Evolutionary conservation across 108 stramenopile species (phyloP).

Genomic region (Cylindrotheca closterium): DNA sequence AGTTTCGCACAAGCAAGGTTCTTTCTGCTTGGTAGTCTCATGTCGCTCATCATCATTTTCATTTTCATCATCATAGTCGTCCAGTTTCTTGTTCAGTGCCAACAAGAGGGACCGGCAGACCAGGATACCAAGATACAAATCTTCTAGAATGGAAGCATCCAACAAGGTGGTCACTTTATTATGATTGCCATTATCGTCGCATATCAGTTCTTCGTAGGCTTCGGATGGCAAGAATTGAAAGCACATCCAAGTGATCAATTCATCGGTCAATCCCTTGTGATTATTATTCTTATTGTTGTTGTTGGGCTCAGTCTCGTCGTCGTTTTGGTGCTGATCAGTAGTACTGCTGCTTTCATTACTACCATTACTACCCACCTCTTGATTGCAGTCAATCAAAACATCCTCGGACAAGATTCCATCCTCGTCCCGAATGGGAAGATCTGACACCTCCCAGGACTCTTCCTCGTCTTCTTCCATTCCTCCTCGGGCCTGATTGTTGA

Average conservation of each 20-base stretch:
- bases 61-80: constrained; percentile 6
- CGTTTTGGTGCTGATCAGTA: not conserved
- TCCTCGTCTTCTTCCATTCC: constrained; percentile 18
- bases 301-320: constrained; percentile 32
- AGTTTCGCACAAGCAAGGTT: not conserved
- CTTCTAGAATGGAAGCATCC: constrained; percentile 42
- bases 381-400: not conserved
- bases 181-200: not conserved
- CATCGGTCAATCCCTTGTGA: constrained; percentile 54
- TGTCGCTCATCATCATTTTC: not conserved
- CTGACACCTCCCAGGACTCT: constrained; percentile 29
- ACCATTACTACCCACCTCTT: no score
- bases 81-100: constrained; percentile 37
- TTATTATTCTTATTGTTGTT: not conserved
- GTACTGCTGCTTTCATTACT: not conserved
- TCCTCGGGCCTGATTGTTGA: not conserved
- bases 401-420: not conserved
- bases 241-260: constrained; percentile 60
- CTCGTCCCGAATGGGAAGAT: constrained; percentile 6
- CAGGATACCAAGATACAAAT: constrained; percentile 72
- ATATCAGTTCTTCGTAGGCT: constrained; percentile 53
- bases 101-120: constrained; percentile 51
- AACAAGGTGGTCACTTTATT: constrained; percentile 14
- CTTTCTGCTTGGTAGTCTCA: not conserved
- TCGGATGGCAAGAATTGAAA: constrained; percentile 65